Evolutionary conservation across 441 rosid species (phyloP), one percentile per base, ranked within the genome.

Genomic region (Pelargonium australe): DNA sequence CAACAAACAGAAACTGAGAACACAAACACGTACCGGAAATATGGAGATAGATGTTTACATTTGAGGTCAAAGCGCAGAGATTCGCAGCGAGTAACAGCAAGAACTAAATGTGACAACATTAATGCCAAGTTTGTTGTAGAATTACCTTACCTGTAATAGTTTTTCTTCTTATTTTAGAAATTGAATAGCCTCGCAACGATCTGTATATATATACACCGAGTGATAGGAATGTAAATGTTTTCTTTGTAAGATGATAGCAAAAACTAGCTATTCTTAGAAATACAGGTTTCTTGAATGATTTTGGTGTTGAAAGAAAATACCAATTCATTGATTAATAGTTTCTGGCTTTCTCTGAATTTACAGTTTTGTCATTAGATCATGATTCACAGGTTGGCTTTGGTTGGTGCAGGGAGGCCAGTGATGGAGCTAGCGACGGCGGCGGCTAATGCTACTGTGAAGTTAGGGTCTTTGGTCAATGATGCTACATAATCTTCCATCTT

Each of bases 201-300:
- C 34, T 69, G 5, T 47, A 28, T 20, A 47, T 45, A 63, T 68
- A 72, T 68, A 66, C 71, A 11, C 13, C 9, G 45, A 70, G 68
- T 47, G 66, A 17, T 75, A 78, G 66, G 73, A 45, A 71, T 78
- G 81, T 80, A 75, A 70, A 73, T 74, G 70, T 76, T 45, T 10
- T 57, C 19, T 57, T 7, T 17, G 62, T 34, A 34, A 34, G 37
- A 34, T 34, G 34, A 28, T 28, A 28, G 4, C 34, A 28, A 3
- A 3, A 28, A 28, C 4, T 28, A 34, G 37, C 37, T 3, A 4
- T 4, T 34, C 16, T 57, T 57, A 57, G 62, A 3, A 57, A 57
- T 4, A 34, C 5, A 34, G 37, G 6, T 34, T 34, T 34, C 37
- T 34, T 34, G 5, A 34, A 34, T 34, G 14, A 13, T 13, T 49